phyloP scores from a whole-genome alignment of 306 rosid species.

The Sicyos baderoa region DNA sequence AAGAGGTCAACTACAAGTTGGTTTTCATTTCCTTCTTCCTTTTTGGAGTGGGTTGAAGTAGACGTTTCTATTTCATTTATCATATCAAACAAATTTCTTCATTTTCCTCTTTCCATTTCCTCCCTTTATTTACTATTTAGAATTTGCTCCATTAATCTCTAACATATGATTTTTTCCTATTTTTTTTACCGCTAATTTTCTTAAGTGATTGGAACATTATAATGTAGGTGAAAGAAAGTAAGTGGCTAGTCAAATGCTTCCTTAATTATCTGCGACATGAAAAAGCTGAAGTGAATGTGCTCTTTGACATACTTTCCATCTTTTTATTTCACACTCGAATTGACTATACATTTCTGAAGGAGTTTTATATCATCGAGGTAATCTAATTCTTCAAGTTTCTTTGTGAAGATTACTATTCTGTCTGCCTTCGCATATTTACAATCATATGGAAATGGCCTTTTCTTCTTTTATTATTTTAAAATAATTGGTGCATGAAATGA shows the following conservation, averaged over 20 bases:
- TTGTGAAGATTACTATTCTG: conserved; percentile 15
- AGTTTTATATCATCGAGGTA: conserved; percentile 96
- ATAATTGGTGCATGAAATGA: neutral
- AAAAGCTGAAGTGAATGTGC: conserved; percentile 92
- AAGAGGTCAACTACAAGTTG: no score
- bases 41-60: neutral
- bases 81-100: conserved; percentile 4
- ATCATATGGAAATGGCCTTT: neutral
- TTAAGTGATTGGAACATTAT: conserved; percentile 15
- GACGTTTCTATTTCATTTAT: neutral
- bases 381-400: conserved; percentile 16
- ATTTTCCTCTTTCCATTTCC: no score
- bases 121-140: no score
- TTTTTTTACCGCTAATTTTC: conserved; percentile 8
- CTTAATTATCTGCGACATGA: conserved; percentile 89
- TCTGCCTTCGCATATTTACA: neutral
- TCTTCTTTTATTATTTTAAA: neutral
- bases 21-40: neutral
- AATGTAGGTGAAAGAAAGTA: conserved; percentile 95
- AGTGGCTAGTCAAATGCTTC: conserved; percentile 98
- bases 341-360: conserved; percentile 93
- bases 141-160: neutral
- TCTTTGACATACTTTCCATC: conserved; percentile 89
- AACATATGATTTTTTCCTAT: neutral
- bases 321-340: conserved; percentile 83